Evolutionary conservation across 2,329 filamentous ascomycete genomes (phyloP).

Genomic region (Fusarium illudens): DNA sequence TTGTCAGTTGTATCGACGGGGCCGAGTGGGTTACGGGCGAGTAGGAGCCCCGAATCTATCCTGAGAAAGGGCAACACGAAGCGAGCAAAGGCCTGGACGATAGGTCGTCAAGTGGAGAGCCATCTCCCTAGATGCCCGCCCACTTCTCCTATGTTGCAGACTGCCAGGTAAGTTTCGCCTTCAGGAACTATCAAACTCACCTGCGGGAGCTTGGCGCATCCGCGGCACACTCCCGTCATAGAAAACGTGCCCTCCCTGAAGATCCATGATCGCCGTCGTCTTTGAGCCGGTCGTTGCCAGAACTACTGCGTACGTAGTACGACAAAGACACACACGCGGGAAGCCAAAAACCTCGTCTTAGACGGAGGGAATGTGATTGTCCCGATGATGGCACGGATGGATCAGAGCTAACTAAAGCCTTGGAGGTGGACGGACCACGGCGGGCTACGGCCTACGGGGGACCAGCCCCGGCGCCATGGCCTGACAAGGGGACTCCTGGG

Average conservation of each 20-base stretch:
- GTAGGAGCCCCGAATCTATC: neutral
- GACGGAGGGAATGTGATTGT: conserved; percentile 39
- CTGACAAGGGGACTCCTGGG: conserved; percentile 28
- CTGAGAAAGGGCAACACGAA: conserved; percentile 1
- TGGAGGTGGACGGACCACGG: conserved; percentile 29
- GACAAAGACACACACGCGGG: conserved; percentile 1
- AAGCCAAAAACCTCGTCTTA: conserved; percentile 7
- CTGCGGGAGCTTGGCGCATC: conserved; percentile 13
- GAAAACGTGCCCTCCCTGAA: conserved; percentile 27
- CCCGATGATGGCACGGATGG: conserved; percentile 32
- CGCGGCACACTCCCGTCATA: conserved; percentile 17
- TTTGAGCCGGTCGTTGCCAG: conserved; percentile 21
- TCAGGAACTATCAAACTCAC: conserved; percentile 22
- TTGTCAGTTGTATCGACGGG: neutral
- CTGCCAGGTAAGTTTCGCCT: conserved; percentile 15
- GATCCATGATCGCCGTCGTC: conserved; percentile 22
- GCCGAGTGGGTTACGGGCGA: neutral
- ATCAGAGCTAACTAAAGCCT: conserved; percentile 25
- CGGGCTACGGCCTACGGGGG: conserved; percentile 29
- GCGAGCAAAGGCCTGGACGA: neutral
- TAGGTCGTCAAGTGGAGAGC: neutral
- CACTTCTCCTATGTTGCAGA: conserved; percentile 11
- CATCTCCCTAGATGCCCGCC: neutral
- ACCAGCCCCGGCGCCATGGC: conserved; percentile 35
- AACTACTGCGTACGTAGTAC: conserved; percentile 15